phyloP scores from a whole-genome alignment of 768 basidiomycete genomes.

The Piloderma croceum region DNA sequence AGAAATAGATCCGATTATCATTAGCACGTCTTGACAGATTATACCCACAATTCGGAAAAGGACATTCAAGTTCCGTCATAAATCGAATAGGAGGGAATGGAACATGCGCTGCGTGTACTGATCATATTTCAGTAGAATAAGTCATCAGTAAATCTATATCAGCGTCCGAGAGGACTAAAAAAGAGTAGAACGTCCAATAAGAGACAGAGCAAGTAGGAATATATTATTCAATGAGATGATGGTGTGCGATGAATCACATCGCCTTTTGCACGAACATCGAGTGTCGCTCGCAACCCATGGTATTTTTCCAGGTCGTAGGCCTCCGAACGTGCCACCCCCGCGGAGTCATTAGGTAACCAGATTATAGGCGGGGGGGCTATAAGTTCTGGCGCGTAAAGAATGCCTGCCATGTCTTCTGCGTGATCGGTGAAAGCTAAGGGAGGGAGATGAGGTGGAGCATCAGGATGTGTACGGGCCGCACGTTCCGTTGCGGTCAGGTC shows the following conservation, averaged over 20 bases:
- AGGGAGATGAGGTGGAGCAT: slow-evolving; percentile 62
- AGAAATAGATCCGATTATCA: too few species aligned
- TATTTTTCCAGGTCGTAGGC: slow-evolving; percentile 72
- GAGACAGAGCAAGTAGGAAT: too few species aligned
- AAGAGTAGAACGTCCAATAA: too few species aligned
- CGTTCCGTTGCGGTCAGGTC: slow-evolving; percentile 75
- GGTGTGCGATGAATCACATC: slow-evolving; percentile 40
- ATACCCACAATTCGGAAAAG: too few species aligned
- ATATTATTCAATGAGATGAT: too few species aligned
- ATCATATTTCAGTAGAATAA: too few species aligned
- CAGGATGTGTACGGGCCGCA: slow-evolving; percentile 71
- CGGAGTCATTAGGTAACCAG: slow-evolving; percentile 78
- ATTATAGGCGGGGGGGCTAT: slow-evolving; percentile 74
- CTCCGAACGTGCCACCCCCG: slow-evolving; percentile 69
- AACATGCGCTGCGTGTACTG: too few species aligned
- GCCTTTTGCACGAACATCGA: slow-evolving; percentile 56
- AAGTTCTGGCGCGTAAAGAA: slow-evolving; percentile 78
- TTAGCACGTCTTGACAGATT: too few species aligned
- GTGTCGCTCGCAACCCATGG: slow-evolving; percentile 62
- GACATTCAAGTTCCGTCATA: too few species aligned
- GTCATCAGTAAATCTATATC: too few species aligned
- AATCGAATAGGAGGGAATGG: too few species aligned
- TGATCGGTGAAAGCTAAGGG: slow-evolving; percentile 67
- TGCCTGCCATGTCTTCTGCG: slow-evolving; percentile 69
- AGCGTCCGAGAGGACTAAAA: too few species aligned